Evolutionary conservation across 495 filamentous ascomycete species (phyloP), one percentile per base, ranked within the genome.

Genomic region (Penicillium goetzii): DNA sequence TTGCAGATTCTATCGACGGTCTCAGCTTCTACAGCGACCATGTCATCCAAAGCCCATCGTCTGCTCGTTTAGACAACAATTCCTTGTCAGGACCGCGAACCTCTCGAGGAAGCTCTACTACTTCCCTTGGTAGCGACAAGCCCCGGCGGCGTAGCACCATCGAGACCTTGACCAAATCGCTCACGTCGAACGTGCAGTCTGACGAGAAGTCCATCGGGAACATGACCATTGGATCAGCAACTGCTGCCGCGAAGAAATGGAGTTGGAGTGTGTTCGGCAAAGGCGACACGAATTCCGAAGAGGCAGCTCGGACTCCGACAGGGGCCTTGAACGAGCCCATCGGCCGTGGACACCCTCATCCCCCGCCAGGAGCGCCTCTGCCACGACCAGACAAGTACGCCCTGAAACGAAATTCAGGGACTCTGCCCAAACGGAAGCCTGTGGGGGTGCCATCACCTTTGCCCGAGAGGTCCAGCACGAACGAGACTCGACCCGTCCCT

Each of bases 191-290:
- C 19, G 63, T 59, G 30, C 54, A 64, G 14, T 72, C 71, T 8
- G 68, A 76, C 26, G 78, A 76, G 56, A 79, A 70, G 68, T 61
- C 68, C 45, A 72, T 72, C 40, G 76, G 72, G 6, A 76, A 82
- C 10, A 80, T 85, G 30, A 85, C 89, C 5, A 81, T 96, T 38
- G 85, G 88, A 0, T 88, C 88, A 49, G 91, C 88, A 4, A 90
- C 92, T 17, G 88, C 89, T 6, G 88, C 85, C 14, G 91, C 92
- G 3, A 93, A 89, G 72, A 92, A 90, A 74, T 97, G 93, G 93
- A 86, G 90, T 19, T 84, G 86, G 80, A 89, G 85, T 67, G 86
- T 91, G 5, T 82, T 93, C 55, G 85, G 86, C 54, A 84, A 87
- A 41, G 81, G 85, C 17, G 78, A 82, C 0, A 55, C 66, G 33